A percentile compares a stretch with the other conserved stretches of the same genome.
phyloP scores from a whole-genome alignment of 306 rosid genomes.

The Corylus avellana region DNA sequence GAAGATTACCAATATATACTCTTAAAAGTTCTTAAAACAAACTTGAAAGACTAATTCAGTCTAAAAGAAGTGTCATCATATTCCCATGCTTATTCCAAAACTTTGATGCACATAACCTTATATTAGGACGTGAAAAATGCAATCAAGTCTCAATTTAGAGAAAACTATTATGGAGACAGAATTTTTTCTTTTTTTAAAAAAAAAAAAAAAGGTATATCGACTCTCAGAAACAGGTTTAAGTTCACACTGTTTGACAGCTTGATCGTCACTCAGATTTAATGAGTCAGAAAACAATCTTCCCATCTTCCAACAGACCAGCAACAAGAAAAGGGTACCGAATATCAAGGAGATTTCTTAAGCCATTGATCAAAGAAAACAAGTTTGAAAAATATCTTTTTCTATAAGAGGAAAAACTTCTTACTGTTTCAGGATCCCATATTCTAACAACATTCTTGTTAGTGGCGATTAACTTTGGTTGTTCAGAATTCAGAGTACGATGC shows the following conservation, averaged over 20 bases:
- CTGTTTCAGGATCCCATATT: conserved; percentile 92
- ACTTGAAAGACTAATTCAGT: not conserved
- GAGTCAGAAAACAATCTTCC: not conserved
- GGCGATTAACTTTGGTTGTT: conserved; percentile 70
- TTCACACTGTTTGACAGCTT: not conserved
- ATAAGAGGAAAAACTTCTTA: conserved; percentile 34
- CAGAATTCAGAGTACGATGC: conserved; percentile 81
- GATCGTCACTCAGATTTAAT: not conserved
- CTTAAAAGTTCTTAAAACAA: not conserved
- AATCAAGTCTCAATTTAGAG: not conserved
- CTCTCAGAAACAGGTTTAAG: not conserved
- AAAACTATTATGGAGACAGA: not conserved
- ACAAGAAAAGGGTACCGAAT: not conserved
- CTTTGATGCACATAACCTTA: not conserved
- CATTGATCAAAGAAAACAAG: conserved; percentile 10
- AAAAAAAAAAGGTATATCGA: not conserved
- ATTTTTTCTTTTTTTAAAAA: not conserved
- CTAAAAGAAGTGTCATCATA: not conserved
- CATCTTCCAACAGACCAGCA: not conserved
- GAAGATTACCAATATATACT: not conserved
- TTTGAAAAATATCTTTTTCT: not conserved
- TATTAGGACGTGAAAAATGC: not conserved
- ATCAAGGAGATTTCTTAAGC: conserved; percentile 8
- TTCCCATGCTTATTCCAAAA: not conserved
- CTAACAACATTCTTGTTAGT: conserved; percentile 77